phyloP scores from a whole-genome alignment of 2,329 filamentous ascomycete genomes.

The Orbilia ellipsospora region DNA sequence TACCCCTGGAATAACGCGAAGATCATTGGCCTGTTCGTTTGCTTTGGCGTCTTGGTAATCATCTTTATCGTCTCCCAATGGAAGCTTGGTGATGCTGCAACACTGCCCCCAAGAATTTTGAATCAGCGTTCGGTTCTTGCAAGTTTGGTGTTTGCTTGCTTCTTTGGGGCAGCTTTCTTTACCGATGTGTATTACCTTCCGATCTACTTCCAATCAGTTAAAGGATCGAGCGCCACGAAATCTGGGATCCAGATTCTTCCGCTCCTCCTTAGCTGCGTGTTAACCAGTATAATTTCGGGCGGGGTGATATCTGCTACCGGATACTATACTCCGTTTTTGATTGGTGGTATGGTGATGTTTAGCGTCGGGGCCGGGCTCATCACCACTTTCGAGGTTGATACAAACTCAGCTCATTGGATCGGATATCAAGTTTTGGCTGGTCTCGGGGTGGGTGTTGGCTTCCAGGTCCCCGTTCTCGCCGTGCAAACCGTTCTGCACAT shows the following conservation, averaged over 20 bases:
- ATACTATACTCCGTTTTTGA: constrained; percentile 71
- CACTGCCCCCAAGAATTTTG: constrained; percentile 69
- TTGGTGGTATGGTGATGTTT: constrained; percentile 67
- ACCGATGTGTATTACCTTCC: constrained; percentile 68
- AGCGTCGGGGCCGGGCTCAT: constrained; percentile 69
- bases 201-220: constrained; percentile 69
- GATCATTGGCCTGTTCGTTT: constrained; percentile 68
- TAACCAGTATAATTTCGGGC: constrained; percentile 67
- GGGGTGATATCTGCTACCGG: constrained; percentile 68
- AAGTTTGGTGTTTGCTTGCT: constrained; percentile 66
- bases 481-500: constrained; percentile 68
- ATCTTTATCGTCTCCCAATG: constrained; percentile 68
- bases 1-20: constrained; percentile 69
- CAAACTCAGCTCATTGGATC: constrained; percentile 64
- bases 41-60: constrained; percentile 66
- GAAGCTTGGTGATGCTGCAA: constrained; percentile 66
- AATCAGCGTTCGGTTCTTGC: constrained; percentile 68
- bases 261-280: constrained; percentile 66
- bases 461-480: constrained; percentile 71
- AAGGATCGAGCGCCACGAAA: constrained; percentile 67
- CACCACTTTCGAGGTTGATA: constrained; percentile 65
- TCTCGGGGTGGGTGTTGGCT: constrained; percentile 68
- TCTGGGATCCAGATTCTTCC: constrained; percentile 70
- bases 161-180: constrained; percentile 67
- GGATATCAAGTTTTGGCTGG: constrained; percentile 64